Evolutionary conservation across 78 protist species (phyloP).

Genomic region (Creolimax fragrantissima): DNA sequence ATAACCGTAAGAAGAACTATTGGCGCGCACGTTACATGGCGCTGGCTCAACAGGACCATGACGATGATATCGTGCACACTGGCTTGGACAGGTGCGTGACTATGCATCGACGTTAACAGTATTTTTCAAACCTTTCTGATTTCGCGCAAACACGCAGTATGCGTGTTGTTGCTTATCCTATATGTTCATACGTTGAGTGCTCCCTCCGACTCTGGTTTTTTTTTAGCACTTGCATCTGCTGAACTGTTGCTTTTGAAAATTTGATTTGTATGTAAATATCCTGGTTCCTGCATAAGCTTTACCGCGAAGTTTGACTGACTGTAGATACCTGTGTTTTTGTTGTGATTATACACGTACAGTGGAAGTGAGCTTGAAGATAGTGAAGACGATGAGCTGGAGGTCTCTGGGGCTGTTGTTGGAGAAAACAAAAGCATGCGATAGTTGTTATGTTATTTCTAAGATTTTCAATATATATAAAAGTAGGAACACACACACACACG

Average conservation of each 20-base stretch:
- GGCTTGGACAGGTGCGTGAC: not conserved
- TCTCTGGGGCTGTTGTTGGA: no score
- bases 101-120: no score
- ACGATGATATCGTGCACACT: slow-evolving; percentile 7
- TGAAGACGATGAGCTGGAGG: not conserved
- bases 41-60: slow-evolving; percentile 11
- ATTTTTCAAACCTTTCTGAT: not conserved
- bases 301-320: not conserved
- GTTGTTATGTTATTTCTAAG: no score
- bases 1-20: not conserved
- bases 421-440: no score
- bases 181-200: no score
- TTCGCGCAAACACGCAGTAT: no score
- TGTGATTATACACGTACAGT: not conserved
- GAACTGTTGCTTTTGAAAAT: no score
- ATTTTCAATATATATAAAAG: no score
- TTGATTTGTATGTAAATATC: not conserved
- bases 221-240: no score
- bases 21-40: slow-evolving; percentile 18
- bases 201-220: no score
- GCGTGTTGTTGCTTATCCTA: not conserved
- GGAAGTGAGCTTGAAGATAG: not conserved
- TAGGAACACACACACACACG: no score
- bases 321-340: not conserved
- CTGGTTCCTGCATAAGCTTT: not conserved